Evolutionary conservation across 2,329 filamentous ascomycete species (phyloP).

Genomic region (Fusarium xyrophilum): DNA sequence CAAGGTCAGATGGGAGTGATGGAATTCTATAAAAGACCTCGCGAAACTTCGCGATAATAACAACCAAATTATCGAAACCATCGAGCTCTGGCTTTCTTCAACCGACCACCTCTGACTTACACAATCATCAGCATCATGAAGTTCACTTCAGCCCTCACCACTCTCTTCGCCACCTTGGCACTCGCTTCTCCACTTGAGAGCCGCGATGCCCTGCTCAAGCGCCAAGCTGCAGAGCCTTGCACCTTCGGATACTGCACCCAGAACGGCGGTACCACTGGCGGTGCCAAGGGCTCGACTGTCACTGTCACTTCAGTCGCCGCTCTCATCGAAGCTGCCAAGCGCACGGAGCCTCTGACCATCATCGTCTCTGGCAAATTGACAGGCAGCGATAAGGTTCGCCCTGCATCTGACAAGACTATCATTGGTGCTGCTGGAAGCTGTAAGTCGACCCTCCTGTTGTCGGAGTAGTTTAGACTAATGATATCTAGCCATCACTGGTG

Average conservation of each 20-base stretch:
- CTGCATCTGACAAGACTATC: conserved; percentile 54
- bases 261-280: conserved; percentile 45
- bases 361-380: conserved; percentile 41
- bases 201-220: conserved; percentile 38
- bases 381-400: conserved; percentile 35
- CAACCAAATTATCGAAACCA: background rate
- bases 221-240: conserved; percentile 58
- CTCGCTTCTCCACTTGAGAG: conserved; percentile 24
- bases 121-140: conserved; percentile 22
- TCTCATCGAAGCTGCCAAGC: conserved; percentile 41
- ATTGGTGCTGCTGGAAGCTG: conserved; percentile 47
- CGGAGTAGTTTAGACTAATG: background rate
- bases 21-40: conserved; percentile 18
- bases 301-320: conserved; percentile 40
- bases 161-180: conserved; percentile 27
- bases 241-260: conserved; percentile 45
- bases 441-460: background rate
- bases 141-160: conserved; percentile 13
- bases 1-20: fast-evolving
- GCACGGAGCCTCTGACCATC: conserved; percentile 40
- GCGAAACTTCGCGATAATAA: background rate
- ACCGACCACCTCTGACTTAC: background rate
- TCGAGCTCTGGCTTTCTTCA: background rate
- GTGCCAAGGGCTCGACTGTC: conserved; percentile 41
- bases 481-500: conserved; percentile 48